Percentiles rank a stretch among this genome's conserved stretches.
Conservation (phyloP, 139 green algal genomes). For the Nannochloris sp. region DNA sequence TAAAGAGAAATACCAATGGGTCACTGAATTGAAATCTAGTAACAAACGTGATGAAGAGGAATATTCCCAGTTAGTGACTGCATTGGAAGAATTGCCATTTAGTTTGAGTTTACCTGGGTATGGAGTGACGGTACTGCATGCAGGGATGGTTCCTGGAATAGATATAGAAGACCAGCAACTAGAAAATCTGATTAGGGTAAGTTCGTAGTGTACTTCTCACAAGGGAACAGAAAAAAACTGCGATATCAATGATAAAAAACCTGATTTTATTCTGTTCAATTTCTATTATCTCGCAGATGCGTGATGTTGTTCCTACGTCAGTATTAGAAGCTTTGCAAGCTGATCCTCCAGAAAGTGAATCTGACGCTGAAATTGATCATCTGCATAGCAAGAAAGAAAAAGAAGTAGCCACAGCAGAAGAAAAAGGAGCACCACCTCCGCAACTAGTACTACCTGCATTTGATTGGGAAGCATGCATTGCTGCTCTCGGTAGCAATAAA, state of each 20-base stretch:
- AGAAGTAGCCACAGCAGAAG: no score
- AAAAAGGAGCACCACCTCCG: no score
- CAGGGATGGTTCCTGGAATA: constrained; percentile 32
- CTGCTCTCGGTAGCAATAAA: background rate
- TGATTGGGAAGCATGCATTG: background rate
- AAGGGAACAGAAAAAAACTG: background rate
- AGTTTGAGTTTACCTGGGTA: constrained; percentile 8
- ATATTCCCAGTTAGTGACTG: background rate
- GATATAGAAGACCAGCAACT: constrained; percentile 40
- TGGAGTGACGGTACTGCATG: constrained; percentile 29
- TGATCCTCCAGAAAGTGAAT: background rate
- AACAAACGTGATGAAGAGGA: no score
- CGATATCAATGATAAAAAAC: background rate
- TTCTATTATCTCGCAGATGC: constrained; percentile 9
- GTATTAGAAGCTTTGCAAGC: background rate
- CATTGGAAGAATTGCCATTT: constrained; percentile 2
- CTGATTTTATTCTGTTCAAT: background rate
- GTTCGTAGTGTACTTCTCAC: no score
- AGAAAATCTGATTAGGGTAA: constrained; percentile 17
- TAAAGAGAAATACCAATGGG: background rate
- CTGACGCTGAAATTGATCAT: background rate
- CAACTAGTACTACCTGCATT: background rate
- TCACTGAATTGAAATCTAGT: background rate
- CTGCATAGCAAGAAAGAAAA: no score
- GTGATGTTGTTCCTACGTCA: constrained; percentile 38